These are phyloP conservation scores for Arxiozyma heterogenica DNA, from an alignment of 1,139 yeast genomes.

Conservation along the genomic window DNA sequence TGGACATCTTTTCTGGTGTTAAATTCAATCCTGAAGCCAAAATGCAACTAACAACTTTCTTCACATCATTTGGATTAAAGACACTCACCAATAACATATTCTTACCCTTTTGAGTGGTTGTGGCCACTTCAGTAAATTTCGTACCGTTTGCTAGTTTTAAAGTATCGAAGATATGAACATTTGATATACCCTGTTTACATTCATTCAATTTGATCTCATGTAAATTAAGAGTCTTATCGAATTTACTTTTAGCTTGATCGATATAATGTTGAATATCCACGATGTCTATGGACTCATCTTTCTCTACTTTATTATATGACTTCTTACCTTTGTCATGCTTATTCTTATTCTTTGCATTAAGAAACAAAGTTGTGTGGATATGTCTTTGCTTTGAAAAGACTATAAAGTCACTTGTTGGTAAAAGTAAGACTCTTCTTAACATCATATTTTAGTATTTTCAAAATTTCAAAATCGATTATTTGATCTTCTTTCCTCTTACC, in stretches of 20 bases:
- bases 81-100: constrained; percentile 65
- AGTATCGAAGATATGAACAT: constrained; percentile 56
- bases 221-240: constrained; percentile 41
- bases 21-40: constrained; percentile 60
- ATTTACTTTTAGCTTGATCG: constrained; percentile 38
- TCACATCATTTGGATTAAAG: constrained; percentile 68
- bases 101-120: constrained; percentile 64
- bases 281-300: constrained; percentile 28
- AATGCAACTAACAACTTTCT: constrained; percentile 60
- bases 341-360: constrained; percentile 2
- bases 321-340: constrained; percentile 5
- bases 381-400: background rate
- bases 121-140: constrained; percentile 59
- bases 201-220: constrained; percentile 53
- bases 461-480: background rate
- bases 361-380: background rate
- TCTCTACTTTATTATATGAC: constrained; percentile 10
- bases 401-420: background rate
- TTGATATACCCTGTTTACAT: constrained; percentile 57
- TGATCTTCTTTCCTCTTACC: background rate
- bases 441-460: background rate
- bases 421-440: background rate
- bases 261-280: constrained; percentile 30
- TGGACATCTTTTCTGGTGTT: constrained; percentile 69
- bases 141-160: constrained; percentile 42